Evolutionary conservation across 306 rosid genomes (phyloP), one percentile per base, ranked within the genome.

Genomic region (Gillenia trifoliata): DNA sequence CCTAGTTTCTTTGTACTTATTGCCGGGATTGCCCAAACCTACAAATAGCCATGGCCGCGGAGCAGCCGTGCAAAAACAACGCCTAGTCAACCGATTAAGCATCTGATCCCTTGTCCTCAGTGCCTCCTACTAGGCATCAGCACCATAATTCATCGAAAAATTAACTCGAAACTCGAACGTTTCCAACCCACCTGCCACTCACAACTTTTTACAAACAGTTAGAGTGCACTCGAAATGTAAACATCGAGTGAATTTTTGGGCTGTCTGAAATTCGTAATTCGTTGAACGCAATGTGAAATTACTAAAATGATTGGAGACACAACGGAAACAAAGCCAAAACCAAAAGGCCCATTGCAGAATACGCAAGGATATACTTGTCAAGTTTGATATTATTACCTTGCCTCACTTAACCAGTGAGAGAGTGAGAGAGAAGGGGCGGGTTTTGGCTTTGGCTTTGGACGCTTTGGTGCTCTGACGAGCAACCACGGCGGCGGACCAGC

Each of bases 21-120:
- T 91, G 1, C 98, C 97, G 4, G 98, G 98, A 72, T 93, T 93
- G n/a, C 97, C 96, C 83, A 93, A 77, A 34, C 92, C 98, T 30
- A 88, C 85, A 54, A 91, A 89, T 12, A 93, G 94, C 96, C 97
- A 93, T 11, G 96, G 97, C 65, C 78, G 82, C 12, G 85, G 83
- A 69, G 78, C 57, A 66, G 78, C 71, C 47, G 83, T 82, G 78
- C 86, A 81, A 69, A 88, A 86, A 71, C 76, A 83, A 54, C 88
- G 90, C 76, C 77, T 86, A 47, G 75, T 29, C 54, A 88, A 75
- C 59, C 78, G 72, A 75, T 60, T 86, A n/a, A 91, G 78, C 98
- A 93, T 78, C 75, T n/a, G n/a, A n/a, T n/a, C 6, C 15, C 10
- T 41, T 11, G 11, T 49, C 23, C 77, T 40, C 52, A 17, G 60